Evolutionary conservation across 2,329 filamentous ascomycete genomes (phyloP).

Genomic region (Onygenales sp.): DNA sequence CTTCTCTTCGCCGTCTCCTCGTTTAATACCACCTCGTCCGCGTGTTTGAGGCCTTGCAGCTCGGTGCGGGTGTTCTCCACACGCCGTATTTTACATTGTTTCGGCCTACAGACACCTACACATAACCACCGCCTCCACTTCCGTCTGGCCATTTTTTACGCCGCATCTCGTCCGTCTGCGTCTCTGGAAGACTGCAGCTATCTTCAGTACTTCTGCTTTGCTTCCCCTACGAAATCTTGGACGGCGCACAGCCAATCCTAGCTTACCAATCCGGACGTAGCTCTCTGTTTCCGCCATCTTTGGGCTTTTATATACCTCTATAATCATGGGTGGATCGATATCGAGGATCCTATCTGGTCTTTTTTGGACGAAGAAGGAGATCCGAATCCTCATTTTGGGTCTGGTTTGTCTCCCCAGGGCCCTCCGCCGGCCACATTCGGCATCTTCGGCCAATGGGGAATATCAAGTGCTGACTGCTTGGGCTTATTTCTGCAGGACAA

Average conservation of each 20-base stretch:
- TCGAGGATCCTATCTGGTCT: slow-evolving; percentile 56
- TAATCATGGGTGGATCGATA: slow-evolving; percentile 46
- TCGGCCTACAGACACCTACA: neutral
- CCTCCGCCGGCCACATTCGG: slow-evolving; percentile 4
- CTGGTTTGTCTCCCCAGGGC: slow-evolving; percentile 52
- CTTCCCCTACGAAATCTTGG: too few relatives aligned
- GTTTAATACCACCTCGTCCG: too few relatives aligned
- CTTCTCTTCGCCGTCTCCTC: too few relatives aligned
- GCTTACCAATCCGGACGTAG: neutral
- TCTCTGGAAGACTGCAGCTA: slow-evolving; percentile 2
- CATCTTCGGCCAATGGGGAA: neutral
- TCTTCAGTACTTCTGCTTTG: neutral
- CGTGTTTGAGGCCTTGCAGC: too few relatives aligned
- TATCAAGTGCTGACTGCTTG: slow-evolving; percentile 10
- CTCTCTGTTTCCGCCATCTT: neutral
- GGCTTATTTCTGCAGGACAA: slow-evolving; percentile 60
- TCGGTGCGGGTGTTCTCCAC: neutral
- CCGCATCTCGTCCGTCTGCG: neutral
- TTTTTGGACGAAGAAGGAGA: slow-evolving; percentile 92
- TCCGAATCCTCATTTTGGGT: slow-evolving; percentile 87
- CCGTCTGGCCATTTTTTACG: neutral
- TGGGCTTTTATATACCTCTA: slow-evolving; percentile 1
- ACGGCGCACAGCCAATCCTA: too few relatives aligned
- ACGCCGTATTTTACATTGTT: neutral
- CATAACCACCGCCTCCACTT: neutral